phyloP scores from a whole-genome alignment of 345 rosid genomes.

The Brassica rapa region DNA sequence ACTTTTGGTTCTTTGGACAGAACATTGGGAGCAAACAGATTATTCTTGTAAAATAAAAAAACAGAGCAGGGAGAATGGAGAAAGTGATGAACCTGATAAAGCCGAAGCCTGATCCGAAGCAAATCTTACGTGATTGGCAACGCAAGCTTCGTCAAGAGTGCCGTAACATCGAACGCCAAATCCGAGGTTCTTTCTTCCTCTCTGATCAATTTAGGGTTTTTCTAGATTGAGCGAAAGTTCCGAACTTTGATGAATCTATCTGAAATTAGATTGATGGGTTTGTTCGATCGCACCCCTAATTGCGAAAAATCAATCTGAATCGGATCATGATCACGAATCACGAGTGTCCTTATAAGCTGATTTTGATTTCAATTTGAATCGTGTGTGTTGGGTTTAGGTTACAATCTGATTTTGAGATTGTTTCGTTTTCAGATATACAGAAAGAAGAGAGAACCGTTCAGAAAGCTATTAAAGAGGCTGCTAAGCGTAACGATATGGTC shows the following conservation, averaged over 20 bases:
- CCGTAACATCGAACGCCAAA: constrained; percentile 92
- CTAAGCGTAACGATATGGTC: constrained; percentile 83
- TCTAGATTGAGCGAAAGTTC: background rate
- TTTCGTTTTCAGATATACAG: constrained; percentile 64
- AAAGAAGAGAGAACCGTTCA: constrained; percentile 84
- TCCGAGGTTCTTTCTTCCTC: constrained; percentile 53
- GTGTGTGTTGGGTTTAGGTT: background rate
- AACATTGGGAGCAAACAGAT: background rate
- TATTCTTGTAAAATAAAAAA: background rate
- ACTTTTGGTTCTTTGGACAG: background rate
- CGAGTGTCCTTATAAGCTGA: background rate
- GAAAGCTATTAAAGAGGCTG: constrained; percentile 88
- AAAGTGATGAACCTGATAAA: constrained; percentile 77
- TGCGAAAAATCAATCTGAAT: background rate
- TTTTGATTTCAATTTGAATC: constrained; percentile 1
- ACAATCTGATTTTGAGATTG: background rate
- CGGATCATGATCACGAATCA: constrained; percentile 4
- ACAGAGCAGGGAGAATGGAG: constrained; percentile 51
- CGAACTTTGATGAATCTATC: background rate
- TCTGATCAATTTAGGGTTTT: constrained; percentile 18
- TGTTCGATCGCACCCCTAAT: background rate
- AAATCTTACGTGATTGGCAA: constrained; percentile 86
- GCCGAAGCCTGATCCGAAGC: constrained; percentile 82
- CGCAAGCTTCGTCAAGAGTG: constrained; percentile 87
- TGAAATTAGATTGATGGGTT: constrained; percentile 7